A percentile compares a stretch with the other conserved stretches of the same genome.
phyloP scores from a whole-genome alignment of 148 eudicot genomes.

The Cornus kousa region DNA sequence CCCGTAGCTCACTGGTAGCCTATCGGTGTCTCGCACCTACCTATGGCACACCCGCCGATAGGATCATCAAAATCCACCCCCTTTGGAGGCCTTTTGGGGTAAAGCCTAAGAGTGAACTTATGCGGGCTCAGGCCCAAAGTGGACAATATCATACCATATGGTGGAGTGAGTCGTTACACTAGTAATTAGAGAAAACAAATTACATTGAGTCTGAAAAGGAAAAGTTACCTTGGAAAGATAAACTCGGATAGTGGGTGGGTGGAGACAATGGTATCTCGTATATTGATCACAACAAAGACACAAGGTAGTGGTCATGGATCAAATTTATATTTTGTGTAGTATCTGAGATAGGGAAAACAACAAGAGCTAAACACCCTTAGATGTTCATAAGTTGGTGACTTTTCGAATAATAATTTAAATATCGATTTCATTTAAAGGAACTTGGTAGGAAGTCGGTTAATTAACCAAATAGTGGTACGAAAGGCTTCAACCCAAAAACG shows the following conservation, averaged over 20 bases:
- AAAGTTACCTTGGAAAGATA: background rate
- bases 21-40: too few relatives aligned
- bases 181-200: background rate
- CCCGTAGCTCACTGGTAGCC: too few relatives aligned
- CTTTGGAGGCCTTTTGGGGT: too few relatives aligned
- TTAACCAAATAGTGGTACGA: background rate
- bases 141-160: too few relatives aligned
- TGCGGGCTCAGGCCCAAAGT: too few relatives aligned
- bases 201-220: background rate
- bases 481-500: too few relatives aligned
- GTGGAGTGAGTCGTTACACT: too few relatives aligned
- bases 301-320: background rate
- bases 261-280: background rate
- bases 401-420: background rate
- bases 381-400: background rate
- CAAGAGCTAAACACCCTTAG: background rate
- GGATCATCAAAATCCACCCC: too few relatives aligned
- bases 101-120: too few relatives aligned
- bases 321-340: background rate
- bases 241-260: background rate
- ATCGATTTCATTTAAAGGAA: background rate
- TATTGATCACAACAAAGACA: background rate
- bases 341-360: constrained; percentile 1
- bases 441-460: background rate
- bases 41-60: too few relatives aligned